Base-by-base conservation (phyloP, 345 rosid species). In the Brassica cretica region DNA sequence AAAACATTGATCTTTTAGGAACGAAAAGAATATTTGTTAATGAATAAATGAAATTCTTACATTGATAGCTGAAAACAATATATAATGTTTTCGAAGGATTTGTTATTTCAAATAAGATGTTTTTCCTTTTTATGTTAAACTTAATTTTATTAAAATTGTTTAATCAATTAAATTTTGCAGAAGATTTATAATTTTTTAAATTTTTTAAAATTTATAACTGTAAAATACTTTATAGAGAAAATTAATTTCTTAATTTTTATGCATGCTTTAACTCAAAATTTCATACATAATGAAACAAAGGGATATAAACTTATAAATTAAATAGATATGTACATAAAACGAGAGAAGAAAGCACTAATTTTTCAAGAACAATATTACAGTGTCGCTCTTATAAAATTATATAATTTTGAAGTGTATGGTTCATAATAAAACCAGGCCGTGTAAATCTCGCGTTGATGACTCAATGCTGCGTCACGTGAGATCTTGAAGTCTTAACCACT, bases 381-480 rank as follows among this genome's bases (percentile, higher is more conserved):
- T 24, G 71, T 71, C 72, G 68, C 73, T 72, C 14, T 64, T 25
- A 30, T 56, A 65, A 25, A 53, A 78, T 10, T 30, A 33, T 58
- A 66, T 66, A 24, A 30, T 32, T 10, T 66, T 15, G 58, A 66
- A 72, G 59, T 61, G 24, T 7, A 68, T 68, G 59, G 32, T 72
- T 67, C 18, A 25, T 32, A 37, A 66, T 32, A 46, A 72, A 61
- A 62, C 6, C 4, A 3, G 60, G 78, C 70, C 75, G 75, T 73
- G 66, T 79, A 37, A 73, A 27, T 18, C 27, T 73, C 71, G 66
- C 29, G 82, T 74, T 62, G 74, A 62, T 79, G 78, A 79, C 75
- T 73, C 82, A 68, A 63, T 79, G 78, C 78, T 63, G 66, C 46
- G 78, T 79, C 82, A 79, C 74, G 66, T 73, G 78, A 63, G 75